phyloP scores from a whole-genome alignment of 257 asterid genomes.

The Linderniella brevidens region DNA sequence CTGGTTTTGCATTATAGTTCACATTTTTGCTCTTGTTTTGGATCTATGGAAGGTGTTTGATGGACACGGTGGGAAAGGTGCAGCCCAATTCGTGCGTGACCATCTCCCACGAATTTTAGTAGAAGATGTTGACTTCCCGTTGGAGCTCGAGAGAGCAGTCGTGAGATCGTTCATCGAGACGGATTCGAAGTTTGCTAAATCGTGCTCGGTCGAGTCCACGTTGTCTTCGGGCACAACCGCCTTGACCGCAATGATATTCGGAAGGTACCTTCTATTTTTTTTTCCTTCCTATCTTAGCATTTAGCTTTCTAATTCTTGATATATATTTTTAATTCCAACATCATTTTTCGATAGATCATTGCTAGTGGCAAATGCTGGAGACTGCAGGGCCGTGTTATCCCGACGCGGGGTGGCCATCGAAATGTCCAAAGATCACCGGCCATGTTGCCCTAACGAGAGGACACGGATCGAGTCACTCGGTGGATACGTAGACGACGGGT shows the following conservation, averaged over 20 bases:
- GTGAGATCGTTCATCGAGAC: conserved; percentile 58
- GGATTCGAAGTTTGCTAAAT: conserved; percentile 59
- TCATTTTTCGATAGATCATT: conserved; percentile 58
- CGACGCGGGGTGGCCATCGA: conserved; percentile 61
- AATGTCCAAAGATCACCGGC: conserved; percentile 80
- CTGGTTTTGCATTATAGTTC: background rate
- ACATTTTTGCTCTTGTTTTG: background rate
- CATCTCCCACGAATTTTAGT: conserved; percentile 70
- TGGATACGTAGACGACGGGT: conserved; percentile 58
- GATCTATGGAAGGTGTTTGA: conserved; percentile 63
- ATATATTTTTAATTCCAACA: too few relatives aligned
- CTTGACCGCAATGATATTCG: conserved; percentile 79
- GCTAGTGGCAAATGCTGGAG: conserved; percentile 92
- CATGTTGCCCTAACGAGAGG: conserved; percentile 47
- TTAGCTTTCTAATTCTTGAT: too few relatives aligned
- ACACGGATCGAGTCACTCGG: conserved; percentile 64
- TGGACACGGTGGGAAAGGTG: conserved; percentile 89
- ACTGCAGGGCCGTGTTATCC: conserved; percentile 78
- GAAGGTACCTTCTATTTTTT: conserved; percentile 26
- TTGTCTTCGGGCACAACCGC: conserved; percentile 90
- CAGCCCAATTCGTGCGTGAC: conserved; percentile 80
- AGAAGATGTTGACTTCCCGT: conserved; percentile 71
- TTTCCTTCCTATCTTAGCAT: too few relatives aligned
- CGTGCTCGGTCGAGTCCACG: conserved; percentile 51
- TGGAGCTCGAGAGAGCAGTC: conserved; percentile 75